These are phyloP conservation scores for Bisporella sp. DNA, from an alignment of 2,329 filamentous ascomycete species.

Conservation along the genomic window DNA sequence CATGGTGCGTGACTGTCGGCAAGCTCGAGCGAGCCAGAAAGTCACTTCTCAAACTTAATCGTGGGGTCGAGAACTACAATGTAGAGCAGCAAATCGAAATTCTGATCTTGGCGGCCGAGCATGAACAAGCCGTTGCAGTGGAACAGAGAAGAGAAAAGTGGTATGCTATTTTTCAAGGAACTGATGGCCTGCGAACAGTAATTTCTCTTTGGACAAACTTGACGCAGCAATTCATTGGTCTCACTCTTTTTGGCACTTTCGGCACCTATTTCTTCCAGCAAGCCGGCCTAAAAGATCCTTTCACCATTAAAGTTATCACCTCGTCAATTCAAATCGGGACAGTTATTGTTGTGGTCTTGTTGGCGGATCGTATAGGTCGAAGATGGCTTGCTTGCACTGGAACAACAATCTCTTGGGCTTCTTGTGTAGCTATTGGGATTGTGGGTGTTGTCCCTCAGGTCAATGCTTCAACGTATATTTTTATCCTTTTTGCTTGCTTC, in stretches of 20 bases:
- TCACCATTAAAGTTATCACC: conserved; percentile 15
- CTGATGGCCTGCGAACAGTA: conserved; percentile 23
- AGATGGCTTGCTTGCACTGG: conserved; percentile 6
- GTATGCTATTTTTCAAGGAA: conserved; percentile 26
- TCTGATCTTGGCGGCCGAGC: conserved; percentile 20
- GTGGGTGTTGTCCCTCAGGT: conserved; percentile 5
- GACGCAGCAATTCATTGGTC: conserved; percentile 19
- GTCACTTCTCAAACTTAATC: conserved; percentile 13
- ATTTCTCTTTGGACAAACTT: conserved; percentile 17
- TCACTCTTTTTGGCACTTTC: conserved; percentile 18
- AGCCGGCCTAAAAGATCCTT: conserved; percentile 17
- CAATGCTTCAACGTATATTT: conserved; percentile 6
- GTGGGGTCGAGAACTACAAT: conserved; percentile 21
- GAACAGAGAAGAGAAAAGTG: conserved; percentile 23
- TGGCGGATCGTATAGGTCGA: conserved; percentile 6
- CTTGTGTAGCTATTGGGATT: conserved; percentile 9
- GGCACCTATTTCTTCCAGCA: conserved; percentile 21
- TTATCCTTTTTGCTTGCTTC: conserved; percentile 7
- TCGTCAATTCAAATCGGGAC: conserved; percentile 6
- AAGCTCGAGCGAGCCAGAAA: conserved; percentile 16
- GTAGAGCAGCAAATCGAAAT: conserved; percentile 23
- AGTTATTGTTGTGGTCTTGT: conserved; percentile 7
- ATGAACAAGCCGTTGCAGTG: conserved; percentile 18
- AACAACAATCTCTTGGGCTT: conserved; percentile 5
- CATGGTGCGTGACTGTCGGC: conserved; percentile 9